Evolutionary conservation across 257 asterid species (phyloP).

Genomic region (Echium plantagineum): DNA sequence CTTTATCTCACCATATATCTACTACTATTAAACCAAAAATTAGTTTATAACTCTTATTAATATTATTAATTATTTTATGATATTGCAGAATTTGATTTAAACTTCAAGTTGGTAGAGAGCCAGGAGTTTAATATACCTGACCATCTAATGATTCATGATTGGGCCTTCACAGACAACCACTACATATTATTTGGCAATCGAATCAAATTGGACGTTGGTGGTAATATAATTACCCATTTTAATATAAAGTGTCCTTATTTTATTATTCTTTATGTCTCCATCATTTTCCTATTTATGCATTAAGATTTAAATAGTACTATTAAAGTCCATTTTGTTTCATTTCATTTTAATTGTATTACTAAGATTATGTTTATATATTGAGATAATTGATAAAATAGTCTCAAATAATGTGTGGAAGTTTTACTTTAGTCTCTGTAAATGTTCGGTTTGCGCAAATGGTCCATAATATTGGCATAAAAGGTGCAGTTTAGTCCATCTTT

Average conservation of each 20-base stretch:
- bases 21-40: no score
- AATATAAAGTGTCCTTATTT: neutral
- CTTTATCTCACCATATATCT: no score
- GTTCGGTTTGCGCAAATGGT: no score
- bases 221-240: slow-evolving; percentile 19
- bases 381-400: no score
- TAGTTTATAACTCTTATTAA: no score
- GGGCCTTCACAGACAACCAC: slow-evolving; percentile 85
- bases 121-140: slow-evolving; percentile 76
- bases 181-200: slow-evolving; percentile 87
- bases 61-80: neutral
- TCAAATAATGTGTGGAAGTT: no score
- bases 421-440: no score
- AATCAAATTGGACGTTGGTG: slow-evolving; percentile 76
- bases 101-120: slow-evolving; percentile 56
- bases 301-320: neutral
- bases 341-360: no score
- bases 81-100: slow-evolving; percentile 60
- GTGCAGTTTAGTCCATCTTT: no score
- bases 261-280: neutral
- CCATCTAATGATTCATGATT: slow-evolving; percentile 93
- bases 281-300: neutral
- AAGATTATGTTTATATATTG: no score
- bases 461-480: no score
- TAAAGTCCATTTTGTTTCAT: no score